These are phyloP conservation scores for Candida smagusa DNA, from an alignment of 1,139 yeast species.

Conservation along the genomic window DNA sequence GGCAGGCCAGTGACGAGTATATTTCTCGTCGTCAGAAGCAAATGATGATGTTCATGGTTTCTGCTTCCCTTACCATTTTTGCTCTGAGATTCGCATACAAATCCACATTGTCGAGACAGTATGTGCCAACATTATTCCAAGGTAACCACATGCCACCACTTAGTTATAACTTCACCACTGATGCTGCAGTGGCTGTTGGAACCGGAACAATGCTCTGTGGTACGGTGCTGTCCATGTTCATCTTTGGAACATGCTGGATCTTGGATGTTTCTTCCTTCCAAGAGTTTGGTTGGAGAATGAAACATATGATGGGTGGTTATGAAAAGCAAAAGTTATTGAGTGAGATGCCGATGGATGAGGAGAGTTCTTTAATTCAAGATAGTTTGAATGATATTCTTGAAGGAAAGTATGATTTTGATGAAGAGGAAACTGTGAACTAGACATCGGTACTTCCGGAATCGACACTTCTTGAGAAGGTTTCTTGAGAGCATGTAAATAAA, in stretches of 20 bases:
- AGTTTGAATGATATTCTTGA: conserved; percentile 45
- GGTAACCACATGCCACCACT: conserved; percentile 83
- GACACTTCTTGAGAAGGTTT: neutral
- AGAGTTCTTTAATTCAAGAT: conserved; percentile 54
- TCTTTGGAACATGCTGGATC: conserved; percentile 78
- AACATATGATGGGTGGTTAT: conserved; percentile 65
- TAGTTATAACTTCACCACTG: conserved; percentile 71
- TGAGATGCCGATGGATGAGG: conserved; percentile 63
- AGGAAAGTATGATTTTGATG: conserved; percentile 33
- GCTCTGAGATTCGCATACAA: conserved; percentile 74
- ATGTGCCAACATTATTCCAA: conserved; percentile 75
- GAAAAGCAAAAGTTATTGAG: conserved; percentile 48
- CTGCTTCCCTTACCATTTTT: conserved; percentile 68
- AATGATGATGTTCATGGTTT: conserved; percentile 67
- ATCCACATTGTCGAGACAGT: conserved; percentile 70
- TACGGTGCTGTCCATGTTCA: conserved; percentile 67
- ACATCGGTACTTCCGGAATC: neutral
- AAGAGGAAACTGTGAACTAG: conserved; percentile 1
- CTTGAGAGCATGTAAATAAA: no score
- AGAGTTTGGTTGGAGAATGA: conserved; percentile 75
- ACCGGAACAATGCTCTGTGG: conserved; percentile 77
- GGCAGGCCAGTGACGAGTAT: conserved; percentile 38
- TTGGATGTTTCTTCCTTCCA: conserved; percentile 63
- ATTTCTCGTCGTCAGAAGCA: conserved; percentile 64
- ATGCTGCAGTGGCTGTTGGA: conserved; percentile 84